These are phyloP conservation scores for Daedaleopsis nitida DNA, from an alignment of 768 basidiomycete genomes.

Conservation along the genomic window DNA sequence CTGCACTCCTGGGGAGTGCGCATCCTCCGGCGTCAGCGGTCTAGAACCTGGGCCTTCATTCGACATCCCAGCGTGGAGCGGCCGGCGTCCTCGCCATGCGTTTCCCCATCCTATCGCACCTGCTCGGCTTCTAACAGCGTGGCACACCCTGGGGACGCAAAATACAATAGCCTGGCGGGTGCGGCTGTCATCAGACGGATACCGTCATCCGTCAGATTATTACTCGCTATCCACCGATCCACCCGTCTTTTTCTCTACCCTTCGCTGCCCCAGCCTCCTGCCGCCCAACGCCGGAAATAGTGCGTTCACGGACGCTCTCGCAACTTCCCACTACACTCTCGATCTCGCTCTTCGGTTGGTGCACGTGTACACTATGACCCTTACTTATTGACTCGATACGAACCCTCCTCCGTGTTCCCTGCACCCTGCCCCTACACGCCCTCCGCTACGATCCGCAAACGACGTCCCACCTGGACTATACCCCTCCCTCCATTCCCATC, in stretches of 20 bases:
- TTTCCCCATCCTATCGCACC: not conserved
- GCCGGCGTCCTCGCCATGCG: not conserved
- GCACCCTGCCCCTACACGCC: not conserved
- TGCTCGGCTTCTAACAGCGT: not conserved
- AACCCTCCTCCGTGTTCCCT: not conserved
- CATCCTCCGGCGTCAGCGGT: conserved; percentile 7
- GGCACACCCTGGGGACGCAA: not conserved
- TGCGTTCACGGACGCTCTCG: too few species aligned
- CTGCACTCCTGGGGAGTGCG: not conserved
- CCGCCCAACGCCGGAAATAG: too few species aligned
- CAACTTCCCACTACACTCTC: not conserved
- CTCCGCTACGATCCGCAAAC: too few species aligned
- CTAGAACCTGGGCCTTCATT: not conserved
- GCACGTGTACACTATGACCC: not conserved
- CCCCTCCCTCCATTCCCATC: not conserved
- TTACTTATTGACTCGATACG: not conserved
- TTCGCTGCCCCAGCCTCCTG: too few species aligned
- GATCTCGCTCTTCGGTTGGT: not conserved
- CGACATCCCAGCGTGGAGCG: not conserved
- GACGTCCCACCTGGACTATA: not conserved
- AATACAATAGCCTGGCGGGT: not conserved
- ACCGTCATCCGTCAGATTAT: not conserved
- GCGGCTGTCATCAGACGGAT: not conserved
- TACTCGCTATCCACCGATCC: not conserved
- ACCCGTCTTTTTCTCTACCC: not conserved